A percentile compares a stretch with the other conserved stretches of the same genome.
phyloP scores from a whole-genome alignment of 208 protist species.

The Leptomonas pyrrhocoris region DNA sequence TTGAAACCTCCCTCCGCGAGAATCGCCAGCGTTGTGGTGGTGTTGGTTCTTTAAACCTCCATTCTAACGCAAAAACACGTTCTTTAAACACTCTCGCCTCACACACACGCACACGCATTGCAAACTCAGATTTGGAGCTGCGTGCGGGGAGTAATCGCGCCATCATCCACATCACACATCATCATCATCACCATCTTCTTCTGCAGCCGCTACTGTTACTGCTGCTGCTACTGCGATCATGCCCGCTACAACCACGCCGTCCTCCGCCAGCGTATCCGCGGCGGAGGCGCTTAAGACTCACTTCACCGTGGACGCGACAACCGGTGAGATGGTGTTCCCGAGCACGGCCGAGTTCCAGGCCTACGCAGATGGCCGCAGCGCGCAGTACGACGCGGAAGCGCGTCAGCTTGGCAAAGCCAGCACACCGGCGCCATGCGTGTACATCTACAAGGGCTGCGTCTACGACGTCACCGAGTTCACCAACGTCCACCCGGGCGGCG shows the following conservation, averaged over 20 bases:
- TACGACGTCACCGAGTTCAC: slow-evolving; percentile 87
- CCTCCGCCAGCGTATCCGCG: not conserved
- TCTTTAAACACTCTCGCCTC: too few species aligned
- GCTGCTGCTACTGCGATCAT: not conserved
- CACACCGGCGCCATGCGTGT: slow-evolving; percentile 29
- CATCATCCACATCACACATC: too few species aligned
- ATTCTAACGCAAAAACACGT: too few species aligned
- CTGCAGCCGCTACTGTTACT: too few species aligned
- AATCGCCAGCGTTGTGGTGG: not conserved
- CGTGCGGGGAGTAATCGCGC: too few species aligned
- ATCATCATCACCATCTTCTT: too few species aligned
- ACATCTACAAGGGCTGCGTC: slow-evolving; percentile 60
- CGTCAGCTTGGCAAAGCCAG: slow-evolving; percentile 4
- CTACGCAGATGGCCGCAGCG: slow-evolving; percentile 23
- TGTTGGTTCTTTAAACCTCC: too few species aligned
- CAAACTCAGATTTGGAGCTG: too few species aligned
- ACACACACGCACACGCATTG: too few species aligned
- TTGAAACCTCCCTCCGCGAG: too few species aligned
- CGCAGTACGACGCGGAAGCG: slow-evolving; percentile 20
- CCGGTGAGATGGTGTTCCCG: slow-evolving; percentile 34
- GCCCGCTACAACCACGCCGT: slow-evolving; percentile 6
- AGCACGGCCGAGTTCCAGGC: slow-evolving; percentile 35
- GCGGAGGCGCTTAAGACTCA: slow-evolving; percentile 4
- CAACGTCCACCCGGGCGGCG: slow-evolving; percentile 74
- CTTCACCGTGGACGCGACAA: slow-evolving; percentile 30